These are phyloP conservation scores for Oryza australiensis DNA, from an alignment of 176 grass and related monocot genomes.

Conservation along the genomic window DNA sequence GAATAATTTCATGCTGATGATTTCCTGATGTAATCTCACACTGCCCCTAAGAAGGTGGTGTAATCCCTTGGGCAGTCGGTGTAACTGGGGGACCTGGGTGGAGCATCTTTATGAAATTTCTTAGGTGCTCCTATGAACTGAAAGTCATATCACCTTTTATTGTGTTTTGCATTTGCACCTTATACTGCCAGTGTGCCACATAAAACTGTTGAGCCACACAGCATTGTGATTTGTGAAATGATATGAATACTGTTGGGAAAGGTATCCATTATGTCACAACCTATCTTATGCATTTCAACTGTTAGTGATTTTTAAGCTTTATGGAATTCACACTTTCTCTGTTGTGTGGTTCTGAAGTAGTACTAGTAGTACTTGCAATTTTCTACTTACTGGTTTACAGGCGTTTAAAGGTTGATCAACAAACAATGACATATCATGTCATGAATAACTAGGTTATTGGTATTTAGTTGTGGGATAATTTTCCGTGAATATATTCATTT, in stretches of 20 bases:
- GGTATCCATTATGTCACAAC: constrained; percentile 37
- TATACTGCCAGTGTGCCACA: constrained; percentile 54
- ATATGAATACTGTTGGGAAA: constrained; percentile 64
- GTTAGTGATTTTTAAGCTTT: constrained; percentile 26
- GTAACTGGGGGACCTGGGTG: constrained; percentile 47
- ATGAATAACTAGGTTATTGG: constrained; percentile 43
- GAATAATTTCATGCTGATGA: constrained; percentile 38
- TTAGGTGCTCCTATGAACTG: constrained; percentile 67
- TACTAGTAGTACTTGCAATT: neutral
- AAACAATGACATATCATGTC: constrained; percentile 40
- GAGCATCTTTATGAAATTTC: constrained; percentile 53
- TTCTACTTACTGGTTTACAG: constrained; percentile 23
- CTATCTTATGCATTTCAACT: constrained; percentile 28
- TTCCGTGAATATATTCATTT: neutral
- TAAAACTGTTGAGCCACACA: constrained; percentile 55
- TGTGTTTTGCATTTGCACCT: constrained; percentile 73
- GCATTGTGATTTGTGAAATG: constrained; percentile 50
- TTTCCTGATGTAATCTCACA: constrained; percentile 23
- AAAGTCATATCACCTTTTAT: constrained; percentile 60
- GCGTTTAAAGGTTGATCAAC: constrained; percentile 51
- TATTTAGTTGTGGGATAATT: constrained; percentile 51
- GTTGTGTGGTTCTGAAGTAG: neutral
- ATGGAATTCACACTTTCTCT: neutral
- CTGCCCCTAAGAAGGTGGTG: constrained; percentile 42
- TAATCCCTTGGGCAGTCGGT: constrained; percentile 30